A percentile compares a stretch with the other conserved stretches of the same genome.
These are phyloP conservation scores for Cryptococcus jaspeensis DNA, from an alignment of 1,284 basidiomycete genomes.

Conservation along the genomic window DNA sequence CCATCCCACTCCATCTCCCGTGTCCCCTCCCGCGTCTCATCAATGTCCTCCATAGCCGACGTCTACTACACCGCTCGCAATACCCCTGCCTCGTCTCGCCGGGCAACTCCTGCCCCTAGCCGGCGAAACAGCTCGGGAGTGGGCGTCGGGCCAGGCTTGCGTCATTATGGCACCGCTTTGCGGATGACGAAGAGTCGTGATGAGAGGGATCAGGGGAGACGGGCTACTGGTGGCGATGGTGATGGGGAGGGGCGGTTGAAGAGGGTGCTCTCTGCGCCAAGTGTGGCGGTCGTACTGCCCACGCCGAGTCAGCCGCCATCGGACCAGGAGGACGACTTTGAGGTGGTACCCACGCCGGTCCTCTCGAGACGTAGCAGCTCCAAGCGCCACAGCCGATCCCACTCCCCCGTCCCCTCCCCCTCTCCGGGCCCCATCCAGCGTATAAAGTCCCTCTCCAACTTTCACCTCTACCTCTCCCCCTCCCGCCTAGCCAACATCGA, in stretches of 20 bases:
- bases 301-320: background rate
- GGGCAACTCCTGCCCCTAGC: conserved; percentile 10
- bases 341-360: background rate
- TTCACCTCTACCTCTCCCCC: conserved; percentile 50
- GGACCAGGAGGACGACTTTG: background rate
- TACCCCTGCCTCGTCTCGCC: conserved; percentile 22
- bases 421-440: conserved; percentile 25
- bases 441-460: conserved; percentile 45
- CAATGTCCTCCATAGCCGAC: conserved; percentile 44
- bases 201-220: background rate
- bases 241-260: background rate
- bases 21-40: conserved; percentile 16
- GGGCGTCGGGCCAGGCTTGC: background rate
- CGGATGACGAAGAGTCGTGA: conserved; percentile 17
- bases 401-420: background rate
- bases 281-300: background rate
- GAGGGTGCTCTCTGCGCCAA: background rate
- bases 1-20: conserved; percentile 9
- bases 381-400: background rate
- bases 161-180: conserved; percentile 7
- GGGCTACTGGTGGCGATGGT: background rate
- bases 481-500: conserved; percentile 45
- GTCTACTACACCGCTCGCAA: conserved; percentile 44
- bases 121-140: conserved; percentile 3
- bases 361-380: background rate